Percentiles rank a stretch among this genome's conserved stretches.
These are phyloP conservation scores for Paecilomyces dactylethromorphus DNA, from an alignment of 2,329 filamentous ascomycete species.

Conservation along the genomic window DNA sequence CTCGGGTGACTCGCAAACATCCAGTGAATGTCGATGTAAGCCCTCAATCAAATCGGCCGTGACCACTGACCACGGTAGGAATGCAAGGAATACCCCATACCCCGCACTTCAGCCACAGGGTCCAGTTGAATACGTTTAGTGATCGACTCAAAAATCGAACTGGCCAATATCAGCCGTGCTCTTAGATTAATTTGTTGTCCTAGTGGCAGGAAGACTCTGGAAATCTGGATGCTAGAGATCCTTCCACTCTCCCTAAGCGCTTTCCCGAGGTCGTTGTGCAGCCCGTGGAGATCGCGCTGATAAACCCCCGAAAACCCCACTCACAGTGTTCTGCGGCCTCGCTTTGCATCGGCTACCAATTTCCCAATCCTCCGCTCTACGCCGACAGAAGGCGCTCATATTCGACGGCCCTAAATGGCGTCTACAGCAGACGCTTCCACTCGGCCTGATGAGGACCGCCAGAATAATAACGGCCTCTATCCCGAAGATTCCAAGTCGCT, in stretches of 20 bases:
- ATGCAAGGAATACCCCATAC: neutral
- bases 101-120: neutral
- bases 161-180: neutral
- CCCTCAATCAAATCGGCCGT: neutral
- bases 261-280: too few relatives aligned
- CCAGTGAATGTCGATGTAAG: neutral
- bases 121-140: neutral
- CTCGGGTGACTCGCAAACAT: neutral
- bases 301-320: neutral
- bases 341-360: constrained; percentile 33
- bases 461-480: constrained; percentile 10
- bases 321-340: constrained; percentile 15
- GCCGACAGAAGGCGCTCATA: constrained; percentile 6
- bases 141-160: neutral
- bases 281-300: neutral
- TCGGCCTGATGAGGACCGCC: neutral
- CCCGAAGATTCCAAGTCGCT: constrained; percentile 21
- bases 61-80: neutral
- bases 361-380: constrained; percentile 13
- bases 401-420: constrained; percentile 1
- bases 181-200: too few relatives aligned
- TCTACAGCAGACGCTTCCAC: constrained; percentile 1
- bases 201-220: too few relatives aligned
- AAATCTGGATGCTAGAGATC: neutral
- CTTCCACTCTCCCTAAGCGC: too few relatives aligned